Evolutionary conservation across 2,329 filamentous ascomycete genomes (phyloP).

Genomic region (Ophiostoma pallidulum): DNA sequence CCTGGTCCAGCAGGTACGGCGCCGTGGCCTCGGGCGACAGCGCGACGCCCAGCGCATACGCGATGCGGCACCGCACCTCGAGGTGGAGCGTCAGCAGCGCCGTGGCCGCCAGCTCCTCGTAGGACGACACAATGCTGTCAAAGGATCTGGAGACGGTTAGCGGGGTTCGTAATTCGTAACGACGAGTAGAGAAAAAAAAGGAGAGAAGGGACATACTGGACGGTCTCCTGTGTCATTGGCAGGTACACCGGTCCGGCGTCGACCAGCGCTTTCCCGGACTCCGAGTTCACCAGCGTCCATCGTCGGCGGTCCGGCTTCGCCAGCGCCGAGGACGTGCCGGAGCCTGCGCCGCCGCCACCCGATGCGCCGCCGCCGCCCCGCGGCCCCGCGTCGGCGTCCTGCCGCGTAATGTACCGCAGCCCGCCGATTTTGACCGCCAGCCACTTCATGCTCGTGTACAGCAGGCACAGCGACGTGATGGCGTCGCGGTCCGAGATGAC

Average conservation of each 20-base stretch:
- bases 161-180: too few relatives aligned
- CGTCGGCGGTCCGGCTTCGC: slow-evolving; percentile 53
- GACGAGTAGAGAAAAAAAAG: neutral
- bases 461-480: slow-evolving; percentile 71
- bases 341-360: neutral
- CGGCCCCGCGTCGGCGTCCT: slow-evolving; percentile 52
- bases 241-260: slow-evolving; percentile 66
- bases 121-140: slow-evolving; percentile 75
- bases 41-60: slow-evolving; percentile 63
- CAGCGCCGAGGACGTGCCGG: slow-evolving; percentile 30
- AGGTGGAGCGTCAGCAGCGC: slow-evolving; percentile 80
- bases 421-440: slow-evolving; percentile 73
- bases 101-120: slow-evolving; percentile 68
- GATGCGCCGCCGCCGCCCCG: neutral
- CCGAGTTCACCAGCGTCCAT: slow-evolving; percentile 68
- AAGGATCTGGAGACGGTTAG: slow-evolving; percentile 51
- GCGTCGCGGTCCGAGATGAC: slow-evolving; percentile 85
- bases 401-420: slow-evolving; percentile 70
- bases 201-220: slow-evolving; percentile 41
- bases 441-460: slow-evolving; percentile 99
- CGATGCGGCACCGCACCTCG: slow-evolving; percentile 76
- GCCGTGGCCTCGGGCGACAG: slow-evolving; percentile 47
- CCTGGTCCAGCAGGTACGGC: slow-evolving; percentile 58
- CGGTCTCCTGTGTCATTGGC: slow-evolving; percentile 79
- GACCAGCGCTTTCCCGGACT: slow-evolving; percentile 46